Percentiles rank a stretch among this genome's conserved stretches.
Evolutionary conservation across 2,329 filamentous ascomycete species (phyloP).

Genomic region (Pseudogymnoascus sp.): DNA sequence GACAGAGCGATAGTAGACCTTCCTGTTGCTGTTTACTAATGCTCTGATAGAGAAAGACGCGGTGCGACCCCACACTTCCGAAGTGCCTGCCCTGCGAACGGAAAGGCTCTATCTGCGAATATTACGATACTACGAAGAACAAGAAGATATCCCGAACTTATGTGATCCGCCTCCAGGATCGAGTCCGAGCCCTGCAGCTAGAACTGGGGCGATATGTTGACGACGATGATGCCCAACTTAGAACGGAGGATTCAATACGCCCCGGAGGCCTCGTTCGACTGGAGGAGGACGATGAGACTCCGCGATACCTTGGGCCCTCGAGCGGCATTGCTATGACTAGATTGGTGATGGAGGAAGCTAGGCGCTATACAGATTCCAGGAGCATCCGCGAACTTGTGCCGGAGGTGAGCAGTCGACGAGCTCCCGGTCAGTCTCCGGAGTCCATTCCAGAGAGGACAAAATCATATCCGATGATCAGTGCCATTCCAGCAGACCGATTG

Average conservation of each 20-base stretch:
- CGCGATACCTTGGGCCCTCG: constrained; percentile 84
- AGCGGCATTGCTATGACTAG: constrained; percentile 94
- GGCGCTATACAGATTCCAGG: constrained; percentile 83
- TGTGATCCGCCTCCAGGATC: constrained; percentile 85
- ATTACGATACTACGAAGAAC: constrained; percentile 83
- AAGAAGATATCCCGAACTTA: constrained; percentile 84
- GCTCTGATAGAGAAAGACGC: constrained; percentile 70
- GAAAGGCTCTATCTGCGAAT: constrained; percentile 86
- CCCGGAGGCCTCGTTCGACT: constrained; percentile 80
- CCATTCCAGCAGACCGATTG: constrained; percentile 67
- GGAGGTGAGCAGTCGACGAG: constrained; percentile 57
- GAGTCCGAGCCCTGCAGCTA: constrained; percentile 71
- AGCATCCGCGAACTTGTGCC: constrained; percentile 90
- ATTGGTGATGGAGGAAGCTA: constrained; percentile 92
- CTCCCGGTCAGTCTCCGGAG: constrained; percentile 61
- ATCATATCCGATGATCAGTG: constrained; percentile 85
- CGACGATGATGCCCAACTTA: constrained; percentile 63
- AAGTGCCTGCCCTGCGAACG: constrained; percentile 89
- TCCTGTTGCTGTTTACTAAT: constrained; percentile 14
- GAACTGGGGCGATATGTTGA: constrained; percentile 74
- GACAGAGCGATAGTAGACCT: neutral
- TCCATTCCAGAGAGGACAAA: constrained; percentile 61
- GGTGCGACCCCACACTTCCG: constrained; percentile 88
- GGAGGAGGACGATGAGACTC: constrained; percentile 74
- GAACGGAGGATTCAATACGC: constrained; percentile 77